Evolutionary conservation across 208 protist genomes (phyloP), one percentile per base, ranked within the genome.

Genomic region (Lotmaria passim): DNA sequence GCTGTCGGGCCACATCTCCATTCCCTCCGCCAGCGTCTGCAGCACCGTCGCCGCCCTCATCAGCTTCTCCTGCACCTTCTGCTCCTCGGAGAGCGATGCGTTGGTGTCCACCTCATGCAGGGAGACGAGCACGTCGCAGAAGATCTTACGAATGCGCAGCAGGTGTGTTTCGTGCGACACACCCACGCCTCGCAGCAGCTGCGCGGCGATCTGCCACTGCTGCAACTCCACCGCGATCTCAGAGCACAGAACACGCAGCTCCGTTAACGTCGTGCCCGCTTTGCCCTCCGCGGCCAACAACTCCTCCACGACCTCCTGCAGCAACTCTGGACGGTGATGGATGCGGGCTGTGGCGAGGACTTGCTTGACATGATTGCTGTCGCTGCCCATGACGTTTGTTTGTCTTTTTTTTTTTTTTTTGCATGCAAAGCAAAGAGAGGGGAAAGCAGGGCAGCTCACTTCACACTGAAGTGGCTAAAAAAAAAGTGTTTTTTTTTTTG

Each of bases 211-310:
- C 2, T 53, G 51, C 91, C 91, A 96, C 36, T 81, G 69, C 39
- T 75, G 73, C 48, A 90, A 74, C 39, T 80, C 69, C 3, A 96
- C 85, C 2, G 91, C 87, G 21, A 81, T 80, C 51, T 96, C 91
- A 38, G 83, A 84, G 69, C 87, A 92, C 19, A 91, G 69, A 24
- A 93, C 82, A 43, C 85, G 85, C 43, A 95, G 57, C 48, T 93
- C 90, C 24, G 71, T 78, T 1, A 72, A 83, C 17, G 39, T 23
- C 2, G 55, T 44, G 3, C 63, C 48, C 7, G 55, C 30, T 7
- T 56, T 57, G n/a, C 11, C 46, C n/a, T 78, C 73, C 4, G 63
- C 31, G 5, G 62, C 59, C 12, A 52, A 30, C n/a, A 77, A 46
- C 51, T 77, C 39, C 28, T 61, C 28, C 30, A 77, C 47, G 10